Evolutionary conservation across 192 early-diverging fungal genomes (phyloP), one percentile per base, ranked within the genome.

Genomic region (Cladochytrium replicatum): DNA sequence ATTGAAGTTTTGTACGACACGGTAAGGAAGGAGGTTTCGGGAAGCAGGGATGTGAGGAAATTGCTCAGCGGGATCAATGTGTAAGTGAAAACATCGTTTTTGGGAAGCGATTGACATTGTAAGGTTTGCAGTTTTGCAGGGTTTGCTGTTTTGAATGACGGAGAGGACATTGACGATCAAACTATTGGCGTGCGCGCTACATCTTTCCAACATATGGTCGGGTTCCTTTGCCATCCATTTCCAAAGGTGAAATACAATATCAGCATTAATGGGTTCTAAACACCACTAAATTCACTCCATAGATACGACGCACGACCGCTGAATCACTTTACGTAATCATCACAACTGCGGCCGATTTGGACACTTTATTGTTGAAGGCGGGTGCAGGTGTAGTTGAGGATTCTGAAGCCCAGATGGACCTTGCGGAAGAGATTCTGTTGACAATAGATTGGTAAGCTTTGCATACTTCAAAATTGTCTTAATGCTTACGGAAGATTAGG

Each of bases 251-350:
- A 59, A 27, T 5, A 32, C 8, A 48, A 7, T 52, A 3, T 50
- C 26, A 4, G 6, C n/a, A 53, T n/a, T 2, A 32, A 32, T 15
- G 17, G 22, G 32, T 47, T 15, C 17, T 2, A 23, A 24, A 8
- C 49, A 22, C 26, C n/a, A 23, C 23, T 46, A 13, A 46, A 25
- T 9, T 19, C 17, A 15, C 11, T 40, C 50, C 31, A 4, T 46
- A 84, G 79, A 78, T 88, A 34, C 78, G 87, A 6, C 63, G 77
- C 24, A 48, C 68, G 1, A 68, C 78, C 0, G 80, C 88, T 1
- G 88, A 91, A 47, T 69, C 79, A 37, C 57, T 91, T 26, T 91
- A 84, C 61, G 41, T 86, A 31, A 75, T 72, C 39, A 24, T 89
- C 19, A 67, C 72, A 6, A 68, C 77, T 13, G 43, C 54, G 29